Base-by-base conservation (phyloP, 192 early-diverging fungal genomes). In the Coemansia aciculifera region DNA sequence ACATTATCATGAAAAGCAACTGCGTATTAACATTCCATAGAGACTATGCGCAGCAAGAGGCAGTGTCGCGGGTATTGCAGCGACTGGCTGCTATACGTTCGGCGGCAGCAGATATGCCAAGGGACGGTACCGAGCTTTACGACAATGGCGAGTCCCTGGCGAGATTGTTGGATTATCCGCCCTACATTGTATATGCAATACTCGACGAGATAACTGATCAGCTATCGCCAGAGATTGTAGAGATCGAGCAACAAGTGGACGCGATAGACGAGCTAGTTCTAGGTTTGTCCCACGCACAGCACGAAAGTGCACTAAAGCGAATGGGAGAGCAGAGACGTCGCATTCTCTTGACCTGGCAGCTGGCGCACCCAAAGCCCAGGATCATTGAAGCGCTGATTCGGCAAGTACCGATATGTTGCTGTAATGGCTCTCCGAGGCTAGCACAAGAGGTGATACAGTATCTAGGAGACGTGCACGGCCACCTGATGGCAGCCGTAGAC, bases 231-330 rank as follows among this genome's bases (percentile, higher is more conserved):
- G 78, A 92, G 11, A 88, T 99, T 27, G 73, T 86, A 23, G 84
- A 87, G 21, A 92, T 99, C 69, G 97, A 99, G 78, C 86, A 89
- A 23, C 93, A 96, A 71, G 97, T 99, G 4, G 94, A 97, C 65
- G 89, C 91, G 0, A 95, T 99, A 66, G 96, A 99, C 71, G 94
- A 97, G 60, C 77, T 96, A 2, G 96, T 99, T 4, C 81, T 99
- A 24, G 86, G 96, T 29, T 81, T 95, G 21, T 87, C 94, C 48
- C 94, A 97, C 74, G 89, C 89, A 5, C 94, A 97, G 72, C 88
- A 90, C 21, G 86, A 86, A 1, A 86, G 89, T 60, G 90, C 91
- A 88, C 73, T 94, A 37, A 79, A 85, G 24, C 83, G 84, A 3
- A 94, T 92, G 70, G 91, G 92, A 24, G 87, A 89, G 72, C 90